Conservation (phyloP, 2,329 filamentous ascomycete species). For the Fusarium citri region DNA sequence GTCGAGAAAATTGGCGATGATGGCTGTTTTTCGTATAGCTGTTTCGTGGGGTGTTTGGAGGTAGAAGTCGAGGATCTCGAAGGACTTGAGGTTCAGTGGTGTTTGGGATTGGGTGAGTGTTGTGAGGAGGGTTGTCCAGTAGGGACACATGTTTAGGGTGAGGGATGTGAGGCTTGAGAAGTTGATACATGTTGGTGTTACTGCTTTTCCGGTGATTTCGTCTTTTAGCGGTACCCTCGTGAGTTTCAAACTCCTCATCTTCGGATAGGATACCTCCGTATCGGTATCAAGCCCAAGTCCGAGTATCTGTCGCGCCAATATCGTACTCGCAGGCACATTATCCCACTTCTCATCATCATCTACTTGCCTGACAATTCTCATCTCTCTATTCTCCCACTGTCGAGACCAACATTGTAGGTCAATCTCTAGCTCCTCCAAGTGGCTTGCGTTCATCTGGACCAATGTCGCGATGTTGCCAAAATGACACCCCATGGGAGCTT, state of each 20-base stretch:
- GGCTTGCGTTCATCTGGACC: accelerated
- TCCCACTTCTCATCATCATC: not conserved
- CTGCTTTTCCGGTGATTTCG: not conserved
- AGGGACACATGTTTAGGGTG: not conserved
- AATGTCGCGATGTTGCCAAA: not conserved
- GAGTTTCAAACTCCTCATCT: not conserved
- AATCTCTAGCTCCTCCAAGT: not conserved
- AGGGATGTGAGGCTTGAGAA: accelerated
- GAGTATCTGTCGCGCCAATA: not conserved
- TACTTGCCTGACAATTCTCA: accelerated
- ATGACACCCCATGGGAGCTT: slow-evolving; percentile 4
- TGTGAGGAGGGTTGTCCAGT: not conserved
- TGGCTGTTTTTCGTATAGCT: not conserved
- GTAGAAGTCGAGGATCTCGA: not conserved
- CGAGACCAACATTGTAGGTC: not conserved
- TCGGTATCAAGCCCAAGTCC: accelerated
- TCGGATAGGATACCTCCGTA: not conserved
- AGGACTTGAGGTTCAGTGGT: not conserved
- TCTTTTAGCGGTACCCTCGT: not conserved
- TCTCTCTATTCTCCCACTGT: slow-evolving; percentile 5
- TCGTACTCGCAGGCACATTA: not conserved
- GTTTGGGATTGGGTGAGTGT: accelerated
- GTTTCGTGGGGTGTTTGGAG: not conserved
- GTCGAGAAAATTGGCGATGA: accelerated
- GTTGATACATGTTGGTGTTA: not conserved